Base-by-base conservation (phyloP, 495 filamentous ascomycete species). In the Penicillium herquei region DNA sequence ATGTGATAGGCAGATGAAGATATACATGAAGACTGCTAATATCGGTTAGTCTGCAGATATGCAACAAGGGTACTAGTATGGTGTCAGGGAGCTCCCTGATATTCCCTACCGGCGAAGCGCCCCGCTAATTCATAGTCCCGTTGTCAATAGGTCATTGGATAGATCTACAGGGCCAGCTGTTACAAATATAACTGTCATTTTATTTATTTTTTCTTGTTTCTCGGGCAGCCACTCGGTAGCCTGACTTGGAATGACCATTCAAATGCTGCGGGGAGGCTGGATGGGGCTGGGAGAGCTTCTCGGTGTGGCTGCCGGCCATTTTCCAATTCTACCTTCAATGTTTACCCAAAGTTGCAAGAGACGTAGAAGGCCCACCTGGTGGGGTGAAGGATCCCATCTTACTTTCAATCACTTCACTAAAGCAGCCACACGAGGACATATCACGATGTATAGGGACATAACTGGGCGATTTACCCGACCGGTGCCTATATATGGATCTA, bases 41-140 rank as follows among this genome's bases (percentile, higher is more conserved):
- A 52, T 31, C 33, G 55, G 62, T 59, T 72, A 70, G 69, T 58
- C 42, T 74, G 69, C 68, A 65, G 64, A 63, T 39, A 45, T 35
- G 54, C 44, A 43, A 11, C 39, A 32, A 44, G 56, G 39, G 46
- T 54, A 11, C 6, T 6, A 6, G 33, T 35, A 37, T 13, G 40
- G 18, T 7, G 14, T 35, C 7, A 49, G 13, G 7, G 16, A 46
- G 43, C 43, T 46, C 14, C 14, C 33, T 7, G 43, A 30, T 30
- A 46, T 9, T n/a, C 11, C 11, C 10, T 43, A 13, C 10, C 30
- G 43, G 14, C 26, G 17, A 18, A 30, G 43, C 11, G 16, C 14
- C 26, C 11, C 7, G 43, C 41, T 43, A 42, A 51, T 11, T 54
- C n/a, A 44, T 39, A 47, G 43, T 30, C 43, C 7, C 18, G 3